Conservation (phyloP, 1,284 basidiomycete genomes). For the Ustilago cynodontis region DNA sequence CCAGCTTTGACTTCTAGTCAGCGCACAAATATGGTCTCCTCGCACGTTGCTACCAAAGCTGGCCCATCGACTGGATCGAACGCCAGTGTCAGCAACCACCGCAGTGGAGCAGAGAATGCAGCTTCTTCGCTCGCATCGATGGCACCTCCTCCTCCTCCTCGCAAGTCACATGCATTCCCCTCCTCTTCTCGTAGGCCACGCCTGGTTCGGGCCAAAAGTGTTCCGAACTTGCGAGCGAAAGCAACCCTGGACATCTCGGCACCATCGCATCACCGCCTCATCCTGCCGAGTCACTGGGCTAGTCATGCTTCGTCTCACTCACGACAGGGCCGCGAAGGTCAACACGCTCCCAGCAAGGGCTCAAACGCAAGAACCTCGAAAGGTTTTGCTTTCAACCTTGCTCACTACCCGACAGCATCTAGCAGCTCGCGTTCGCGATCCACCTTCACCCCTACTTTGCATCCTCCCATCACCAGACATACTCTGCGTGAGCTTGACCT, state of each 20-base stretch:
- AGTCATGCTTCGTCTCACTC: constrained; percentile 26
- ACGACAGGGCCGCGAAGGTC: constrained; percentile 26
- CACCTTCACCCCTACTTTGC: constrained; percentile 74
- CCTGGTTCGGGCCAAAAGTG: constrained; percentile 45
- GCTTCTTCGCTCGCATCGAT: constrained; percentile 14
- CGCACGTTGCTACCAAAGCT: neutral
- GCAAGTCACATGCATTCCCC: constrained; percentile 17
- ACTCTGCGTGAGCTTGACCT: constrained; percentile 88
- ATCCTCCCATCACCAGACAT: constrained; percentile 84
- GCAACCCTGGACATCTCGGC: constrained; percentile 40
- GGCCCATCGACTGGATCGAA: neutral
- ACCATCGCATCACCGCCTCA: constrained; percentile 43
- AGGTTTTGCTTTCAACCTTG: constrained; percentile 21
- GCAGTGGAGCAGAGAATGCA: constrained; percentile 1
- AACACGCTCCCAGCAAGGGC: neutral
- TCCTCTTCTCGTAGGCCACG: constrained; percentile 29
- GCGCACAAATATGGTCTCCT: neutral
- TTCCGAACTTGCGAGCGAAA: constrained; percentile 53
- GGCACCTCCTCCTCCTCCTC: constrained; percentile 17
- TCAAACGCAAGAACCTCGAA: constrained; percentile 16
- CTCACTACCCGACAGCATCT: constrained; percentile 15
- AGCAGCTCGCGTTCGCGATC: constrained; percentile 36
- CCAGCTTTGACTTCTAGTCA: constrained; percentile 9
- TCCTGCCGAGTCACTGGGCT: constrained; percentile 46
- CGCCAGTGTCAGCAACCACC: neutral